Evolutionary conservation across 2,329 filamentous ascomycete genomes (phyloP).

Genomic region (Elsinoe necatrix): DNA sequence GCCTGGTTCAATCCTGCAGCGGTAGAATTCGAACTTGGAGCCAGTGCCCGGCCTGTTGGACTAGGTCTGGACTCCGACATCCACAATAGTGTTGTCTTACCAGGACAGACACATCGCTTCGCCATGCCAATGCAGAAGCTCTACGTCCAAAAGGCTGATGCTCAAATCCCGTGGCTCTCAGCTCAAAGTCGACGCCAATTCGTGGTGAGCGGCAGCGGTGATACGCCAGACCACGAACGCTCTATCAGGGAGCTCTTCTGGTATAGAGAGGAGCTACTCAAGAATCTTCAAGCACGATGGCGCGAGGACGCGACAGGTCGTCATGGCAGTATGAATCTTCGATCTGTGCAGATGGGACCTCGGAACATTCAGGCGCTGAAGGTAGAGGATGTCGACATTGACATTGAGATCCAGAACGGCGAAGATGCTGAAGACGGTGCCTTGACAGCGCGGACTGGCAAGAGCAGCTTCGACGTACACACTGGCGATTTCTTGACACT

Average conservation of each 20-base stretch:
- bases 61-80: background rate
- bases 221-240: conserved; percentile 71
- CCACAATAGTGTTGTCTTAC: conserved; percentile 35
- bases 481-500: conserved; percentile 62
- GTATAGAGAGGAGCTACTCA: conserved; percentile 76
- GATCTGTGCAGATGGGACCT: conserved; percentile 61
- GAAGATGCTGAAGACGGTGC: conserved; percentile 15
- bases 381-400: conserved; percentile 53
- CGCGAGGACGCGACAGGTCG: conserved; percentile 50
- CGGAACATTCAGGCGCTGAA: conserved; percentile 78
- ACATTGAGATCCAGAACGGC: conserved; percentile 18
- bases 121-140: conserved; percentile 68
- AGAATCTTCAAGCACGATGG: conserved; percentile 64
- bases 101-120: conserved; percentile 60
- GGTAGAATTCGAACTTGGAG: conserved; percentile 48
- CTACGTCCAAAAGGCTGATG: conserved; percentile 67
- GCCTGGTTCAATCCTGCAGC: conserved; percentile 76
- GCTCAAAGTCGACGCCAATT: conserved; percentile 83
- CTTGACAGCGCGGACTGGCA: conserved; percentile 34
- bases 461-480: conserved; percentile 39
- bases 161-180: conserved; percentile 70
- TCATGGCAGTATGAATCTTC: conserved; percentile 64
- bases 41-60: background rate
- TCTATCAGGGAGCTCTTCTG: conserved; percentile 77
- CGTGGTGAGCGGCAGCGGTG: conserved; percentile 71